phyloP scores from a whole-genome alignment of 2,329 filamentous ascomycete genomes.

The Colletotrichum paranaense region DNA sequence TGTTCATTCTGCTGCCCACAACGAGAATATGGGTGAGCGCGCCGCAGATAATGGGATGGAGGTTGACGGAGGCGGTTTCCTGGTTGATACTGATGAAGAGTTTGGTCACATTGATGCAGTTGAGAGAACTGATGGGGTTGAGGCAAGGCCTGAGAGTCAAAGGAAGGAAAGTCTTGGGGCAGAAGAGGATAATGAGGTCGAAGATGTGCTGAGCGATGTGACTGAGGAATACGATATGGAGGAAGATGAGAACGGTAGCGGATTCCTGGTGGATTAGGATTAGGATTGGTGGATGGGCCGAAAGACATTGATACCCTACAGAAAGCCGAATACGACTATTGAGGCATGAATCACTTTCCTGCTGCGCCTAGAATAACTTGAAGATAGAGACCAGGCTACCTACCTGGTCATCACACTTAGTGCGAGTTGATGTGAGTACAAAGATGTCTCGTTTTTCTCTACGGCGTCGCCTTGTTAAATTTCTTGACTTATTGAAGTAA shows the following conservation, averaged over 20 bases:
- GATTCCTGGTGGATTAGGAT: constrained; percentile 54
- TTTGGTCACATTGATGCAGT: not conserved
- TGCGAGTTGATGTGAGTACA: too few relatives aligned
- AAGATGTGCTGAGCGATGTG: constrained; percentile 52
- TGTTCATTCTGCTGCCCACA: not conserved
- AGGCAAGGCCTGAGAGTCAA: not conserved
- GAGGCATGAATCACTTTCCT: too few relatives aligned
- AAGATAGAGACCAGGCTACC: too few relatives aligned
- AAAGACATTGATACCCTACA: not conserved
- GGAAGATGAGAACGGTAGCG: constrained; percentile 57
- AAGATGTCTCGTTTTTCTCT: too few relatives aligned
- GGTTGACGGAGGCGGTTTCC: not conserved
- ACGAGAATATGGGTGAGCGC: not conserved
- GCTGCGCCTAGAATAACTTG: too few relatives aligned
- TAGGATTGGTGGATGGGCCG: not conserved
- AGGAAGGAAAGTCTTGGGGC: not conserved
- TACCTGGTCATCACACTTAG: too few relatives aligned
- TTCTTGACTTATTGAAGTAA: too few relatives aligned
- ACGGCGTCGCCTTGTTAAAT: too few relatives aligned
- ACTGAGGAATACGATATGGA: constrained; percentile 57
- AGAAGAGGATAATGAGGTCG: constrained; percentile 46
- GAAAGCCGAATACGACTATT: not conserved
- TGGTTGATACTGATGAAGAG: not conserved
- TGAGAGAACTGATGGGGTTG: not conserved
- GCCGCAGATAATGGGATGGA: not conserved